Percentiles rank a stretch among this genome's conserved stretches.
Conservation (phyloP, 1,139 yeast genomes). For the Yamadazyma triangularis region DNA sequence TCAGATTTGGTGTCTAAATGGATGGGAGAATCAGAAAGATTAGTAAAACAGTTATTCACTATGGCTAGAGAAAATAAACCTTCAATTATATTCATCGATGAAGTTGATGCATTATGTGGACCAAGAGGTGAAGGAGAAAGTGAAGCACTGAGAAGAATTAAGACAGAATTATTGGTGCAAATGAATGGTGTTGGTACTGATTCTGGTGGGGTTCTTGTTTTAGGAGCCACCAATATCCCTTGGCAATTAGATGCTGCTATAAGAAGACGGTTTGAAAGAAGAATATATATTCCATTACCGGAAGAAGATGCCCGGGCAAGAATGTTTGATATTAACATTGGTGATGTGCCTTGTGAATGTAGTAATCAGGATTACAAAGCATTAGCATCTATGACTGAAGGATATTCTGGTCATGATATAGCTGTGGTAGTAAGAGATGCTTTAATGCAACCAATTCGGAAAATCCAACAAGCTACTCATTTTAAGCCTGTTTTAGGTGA, state of each 20-base stretch:
- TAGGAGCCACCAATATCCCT: constrained; percentile 98
- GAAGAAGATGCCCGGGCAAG: constrained; percentile 85
- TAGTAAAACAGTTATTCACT: constrained; percentile 87
- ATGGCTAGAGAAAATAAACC: constrained; percentile 98
- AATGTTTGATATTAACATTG: constrained; percentile 94
- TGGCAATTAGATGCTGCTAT: constrained; percentile 99
- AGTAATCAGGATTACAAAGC: constrained; percentile 68
- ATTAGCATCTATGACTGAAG: constrained; percentile 92
- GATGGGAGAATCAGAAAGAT: constrained; percentile 98
- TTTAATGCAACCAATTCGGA: constrained; percentile 94
- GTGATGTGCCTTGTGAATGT: constrained; percentile 81
- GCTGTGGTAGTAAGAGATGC: constrained; percentile 98
- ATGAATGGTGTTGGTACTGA: constrained; percentile 99
- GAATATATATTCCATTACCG: constrained; percentile 93
- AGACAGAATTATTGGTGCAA: constrained; percentile 92
- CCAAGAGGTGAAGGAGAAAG: constrained; percentile 98
- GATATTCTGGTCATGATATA: constrained; percentile 96
- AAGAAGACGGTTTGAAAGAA: constrained; percentile 90
- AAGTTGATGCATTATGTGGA: constrained; percentile 96
- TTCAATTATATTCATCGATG: constrained; percentile 92
- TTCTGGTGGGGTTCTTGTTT: constrained; percentile 82
- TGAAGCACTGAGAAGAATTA: constrained; percentile 93
- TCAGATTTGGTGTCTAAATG: constrained; percentile 94
- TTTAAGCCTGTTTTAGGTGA: constrained; percentile 54
- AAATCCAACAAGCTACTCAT: constrained; percentile 95